Evolutionary conservation across 1,284 basidiomycete genomes (phyloP).

Genomic region (Rhizoctonia solani): DNA sequence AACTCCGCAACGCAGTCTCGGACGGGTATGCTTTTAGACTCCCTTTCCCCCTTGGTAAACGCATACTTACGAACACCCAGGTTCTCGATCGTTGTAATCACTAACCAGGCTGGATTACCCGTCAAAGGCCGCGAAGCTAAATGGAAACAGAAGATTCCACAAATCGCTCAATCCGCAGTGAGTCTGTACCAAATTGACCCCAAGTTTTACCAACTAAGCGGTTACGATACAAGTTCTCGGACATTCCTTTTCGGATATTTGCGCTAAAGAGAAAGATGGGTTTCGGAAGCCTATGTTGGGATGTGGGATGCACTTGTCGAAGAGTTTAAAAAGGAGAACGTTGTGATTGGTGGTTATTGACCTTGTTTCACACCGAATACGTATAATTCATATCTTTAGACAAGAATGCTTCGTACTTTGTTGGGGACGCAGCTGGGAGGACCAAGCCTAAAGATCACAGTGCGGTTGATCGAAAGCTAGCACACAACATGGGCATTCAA

Average conservation of each 20-base stretch:
- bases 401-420: conserved; percentile 64
- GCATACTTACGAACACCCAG: conserved; percentile 47
- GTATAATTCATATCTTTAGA: not conserved
- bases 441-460: conserved; percentile 61
- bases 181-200: not conserved
- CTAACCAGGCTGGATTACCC: conserved; percentile 68
- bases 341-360: conserved; percentile 63
- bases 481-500: conserved; percentile 69
- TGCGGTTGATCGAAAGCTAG: conserved; percentile 84
- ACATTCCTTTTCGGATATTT: conserved; percentile 77
- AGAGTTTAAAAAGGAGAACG: conserved; percentile 60
- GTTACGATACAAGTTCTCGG: conserved; percentile 56
- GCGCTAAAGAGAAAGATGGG: conserved; percentile 77
- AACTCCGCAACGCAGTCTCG: conserved; percentile 61
- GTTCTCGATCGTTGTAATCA: conserved; percentile 75
- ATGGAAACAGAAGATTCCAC: conserved; percentile 77
- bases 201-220: not conserved
- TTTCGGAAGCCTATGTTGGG: conserved; percentile 90
- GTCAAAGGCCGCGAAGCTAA: conserved; percentile 50
- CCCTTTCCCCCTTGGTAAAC: not conserved
- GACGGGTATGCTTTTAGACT: conserved; percentile 58
- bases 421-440: conserved; percentile 91
- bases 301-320: conserved; percentile 79
- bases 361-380: not conserved
- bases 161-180: conserved; percentile 66